Conservation (phyloP, 2,329 filamentous ascomycete species). For the Ophiostoma montium region DNA sequence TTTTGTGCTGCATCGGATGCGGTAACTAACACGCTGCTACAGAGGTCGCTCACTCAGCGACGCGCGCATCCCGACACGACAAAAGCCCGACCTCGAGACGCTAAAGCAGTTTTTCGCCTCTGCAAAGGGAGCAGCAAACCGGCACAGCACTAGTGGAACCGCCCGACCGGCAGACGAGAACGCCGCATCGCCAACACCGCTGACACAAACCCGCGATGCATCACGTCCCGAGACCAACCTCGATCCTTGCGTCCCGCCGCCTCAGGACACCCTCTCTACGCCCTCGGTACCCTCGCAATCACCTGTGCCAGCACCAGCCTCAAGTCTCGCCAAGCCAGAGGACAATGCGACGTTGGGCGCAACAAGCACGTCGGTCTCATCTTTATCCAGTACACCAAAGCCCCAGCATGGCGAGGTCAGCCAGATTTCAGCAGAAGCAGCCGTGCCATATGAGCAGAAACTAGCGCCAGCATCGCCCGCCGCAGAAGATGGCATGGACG, state of each 20-base stretch:
- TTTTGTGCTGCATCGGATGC: not conserved
- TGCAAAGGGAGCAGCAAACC: conserved; percentile 16
- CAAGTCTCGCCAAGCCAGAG: not conserved
- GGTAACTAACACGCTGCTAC: conserved; percentile 13
- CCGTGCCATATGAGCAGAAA: not conserved
- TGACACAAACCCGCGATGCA: not conserved
- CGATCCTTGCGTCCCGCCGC: not conserved
- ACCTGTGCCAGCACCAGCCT: not conserved
- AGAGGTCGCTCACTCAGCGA: conserved; percentile 38
- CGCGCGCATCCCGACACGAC: conserved; percentile 35
- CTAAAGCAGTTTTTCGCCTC: conserved; percentile 24
- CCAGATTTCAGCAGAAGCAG: not conserved
- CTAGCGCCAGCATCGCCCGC: not conserved
- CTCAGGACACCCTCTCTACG: not conserved
- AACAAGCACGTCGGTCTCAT: not conserved
- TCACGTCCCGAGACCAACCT: not conserved
- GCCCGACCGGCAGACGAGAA: conserved; percentile 4
- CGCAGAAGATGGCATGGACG: not conserved
- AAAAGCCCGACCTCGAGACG: conserved; percentile 29
- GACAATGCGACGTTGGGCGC: not conserved
- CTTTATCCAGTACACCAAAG: not conserved
- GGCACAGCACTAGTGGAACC: conserved; percentile 6
- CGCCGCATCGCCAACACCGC: not conserved
- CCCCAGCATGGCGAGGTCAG: not conserved
- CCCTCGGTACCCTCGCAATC: not conserved